Evolutionary conservation across 1,284 basidiomycete genomes (phyloP).

Genomic region (Cryptococcus jaspeensis): DNA sequence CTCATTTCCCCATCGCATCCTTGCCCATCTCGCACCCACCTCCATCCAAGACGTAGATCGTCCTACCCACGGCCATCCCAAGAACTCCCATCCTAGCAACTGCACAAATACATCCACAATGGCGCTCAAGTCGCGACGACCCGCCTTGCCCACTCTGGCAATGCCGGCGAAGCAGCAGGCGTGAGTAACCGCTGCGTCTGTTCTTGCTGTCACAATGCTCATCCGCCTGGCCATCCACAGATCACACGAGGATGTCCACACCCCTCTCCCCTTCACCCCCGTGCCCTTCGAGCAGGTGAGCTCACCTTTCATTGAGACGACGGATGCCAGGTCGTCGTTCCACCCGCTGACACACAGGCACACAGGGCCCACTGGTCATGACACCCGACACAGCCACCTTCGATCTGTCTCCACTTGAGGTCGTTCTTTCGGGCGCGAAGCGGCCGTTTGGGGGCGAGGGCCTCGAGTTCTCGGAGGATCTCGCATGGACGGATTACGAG

Average conservation of each 20-base stretch:
- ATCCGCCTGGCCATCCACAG: neutral
- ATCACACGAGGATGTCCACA: conserved; percentile 20
- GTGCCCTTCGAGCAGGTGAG: conserved; percentile 21
- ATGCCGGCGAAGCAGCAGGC: conserved; percentile 12
- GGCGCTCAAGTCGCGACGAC: conserved; percentile 27
- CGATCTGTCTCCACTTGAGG: conserved; percentile 17
- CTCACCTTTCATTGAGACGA: too few relatives aligned
- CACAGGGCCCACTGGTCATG: conserved; percentile 31
- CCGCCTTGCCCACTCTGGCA: conserved; percentile 22
- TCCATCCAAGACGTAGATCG: too few relatives aligned
- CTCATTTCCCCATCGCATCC: too few relatives aligned
- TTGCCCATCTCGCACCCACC: too few relatives aligned
- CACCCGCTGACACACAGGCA: neutral
- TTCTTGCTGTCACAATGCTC: neutral
- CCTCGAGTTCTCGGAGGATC: neutral
- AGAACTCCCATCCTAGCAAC: neutral
- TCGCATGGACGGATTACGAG: conserved; percentile 40
- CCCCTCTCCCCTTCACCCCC: conserved; percentile 26
- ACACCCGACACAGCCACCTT: conserved; percentile 39
- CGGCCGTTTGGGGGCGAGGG: neutral
- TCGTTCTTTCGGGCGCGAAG: conserved; percentile 5
- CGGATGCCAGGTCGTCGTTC: neutral
- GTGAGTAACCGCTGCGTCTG: conserved; percentile 12
- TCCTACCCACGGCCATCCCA: too few relatives aligned
- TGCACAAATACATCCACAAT: conserved; percentile 10